Conservation (phyloP, 306 rosid species). For the Carpinus fangiana region DNA sequence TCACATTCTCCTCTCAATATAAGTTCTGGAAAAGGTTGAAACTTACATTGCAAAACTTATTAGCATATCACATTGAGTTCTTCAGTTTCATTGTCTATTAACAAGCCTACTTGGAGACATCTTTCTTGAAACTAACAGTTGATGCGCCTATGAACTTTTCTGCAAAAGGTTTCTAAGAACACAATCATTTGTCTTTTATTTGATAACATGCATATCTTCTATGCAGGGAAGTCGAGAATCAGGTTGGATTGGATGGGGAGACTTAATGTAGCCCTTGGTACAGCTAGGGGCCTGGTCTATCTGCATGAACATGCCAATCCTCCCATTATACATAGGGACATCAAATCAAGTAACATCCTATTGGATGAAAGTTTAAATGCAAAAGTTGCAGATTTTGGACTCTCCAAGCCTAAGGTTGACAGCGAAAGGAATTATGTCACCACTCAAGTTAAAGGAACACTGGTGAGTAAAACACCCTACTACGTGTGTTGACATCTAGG, state of each 20-base stretch:
- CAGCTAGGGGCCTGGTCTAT: slow-evolving; percentile 61
- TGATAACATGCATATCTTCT: background rate
- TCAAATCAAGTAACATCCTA: slow-evolving; percentile 64
- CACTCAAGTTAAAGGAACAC: slow-evolving; percentile 62
- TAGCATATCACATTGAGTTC: no score
- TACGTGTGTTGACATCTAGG: no score
- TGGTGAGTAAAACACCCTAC: slow-evolving; percentile 34
- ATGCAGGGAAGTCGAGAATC: slow-evolving; percentile 46
- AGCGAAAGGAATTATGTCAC: slow-evolving; percentile 43
- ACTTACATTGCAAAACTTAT: no score
- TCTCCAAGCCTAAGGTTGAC: slow-evolving; percentile 56
- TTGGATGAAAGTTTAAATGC: slow-evolving; percentile 49
- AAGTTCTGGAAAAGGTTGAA: no score
- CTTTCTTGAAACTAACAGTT: background rate
- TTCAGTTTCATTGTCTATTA: background rate
- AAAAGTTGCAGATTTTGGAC: slow-evolving; percentile 70
- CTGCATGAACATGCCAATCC: slow-evolving; percentile 69
- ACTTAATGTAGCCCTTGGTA: slow-evolving; percentile 44
- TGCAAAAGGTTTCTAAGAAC: background rate
- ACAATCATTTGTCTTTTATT: no score
- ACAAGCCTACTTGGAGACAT: background rate
- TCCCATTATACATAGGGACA: slow-evolving; percentile 70
- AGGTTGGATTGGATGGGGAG: slow-evolving; percentile 50
- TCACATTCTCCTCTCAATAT: background rate
- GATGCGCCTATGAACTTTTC: background rate